These are phyloP conservation scores for Talaromyces pinophilus DNA, from an alignment of 2,329 filamentous ascomycete species.

Conservation along the genomic window DNA sequence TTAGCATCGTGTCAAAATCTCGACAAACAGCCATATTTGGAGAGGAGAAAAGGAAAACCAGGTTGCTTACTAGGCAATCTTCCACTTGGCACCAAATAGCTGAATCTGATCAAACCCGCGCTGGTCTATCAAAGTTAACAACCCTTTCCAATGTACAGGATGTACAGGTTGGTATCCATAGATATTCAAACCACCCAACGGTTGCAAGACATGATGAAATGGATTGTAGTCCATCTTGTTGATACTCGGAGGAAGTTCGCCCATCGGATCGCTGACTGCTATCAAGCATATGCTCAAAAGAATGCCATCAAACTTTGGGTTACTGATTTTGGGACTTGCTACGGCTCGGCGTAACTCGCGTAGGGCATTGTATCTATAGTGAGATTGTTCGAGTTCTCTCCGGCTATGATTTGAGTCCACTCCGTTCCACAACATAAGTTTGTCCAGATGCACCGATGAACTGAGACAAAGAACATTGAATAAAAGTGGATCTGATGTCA, in stretches of 20 bases:
- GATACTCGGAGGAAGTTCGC: slow-evolving; percentile 14
- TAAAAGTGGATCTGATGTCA: slow-evolving; percentile 15
- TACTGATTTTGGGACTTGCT: neutral
- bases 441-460: slow-evolving; percentile 22
- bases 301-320: slow-evolving; percentile 5
- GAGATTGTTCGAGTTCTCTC: slow-evolving; percentile 13
- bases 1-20: neutral
- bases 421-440: slow-evolving; percentile 17
- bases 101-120: slow-evolving; percentile 20
- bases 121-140: slow-evolving; percentile 20
- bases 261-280: slow-evolving; percentile 20
- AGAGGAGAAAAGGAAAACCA: neutral
- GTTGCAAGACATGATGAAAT: slow-evolving; percentile 17
- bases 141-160: slow-evolving; percentile 19
- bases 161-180: slow-evolving; percentile 23
- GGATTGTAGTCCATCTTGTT: slow-evolving; percentile 21
- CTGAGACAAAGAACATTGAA: slow-evolving; percentile 21
- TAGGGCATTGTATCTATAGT: slow-evolving; percentile 20
- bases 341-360: slow-evolving; percentile 19
- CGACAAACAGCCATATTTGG: neutral
- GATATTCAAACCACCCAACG: slow-evolving; percentile 21
- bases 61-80: slow-evolving; percentile 20
- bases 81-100: slow-evolving; percentile 18
- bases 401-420: slow-evolving; percentile 2
- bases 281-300: slow-evolving; percentile 22